phyloP scores from a whole-genome alignment of 2,329 filamentous ascomycete species.

The Cryphonectria radicalis region DNA sequence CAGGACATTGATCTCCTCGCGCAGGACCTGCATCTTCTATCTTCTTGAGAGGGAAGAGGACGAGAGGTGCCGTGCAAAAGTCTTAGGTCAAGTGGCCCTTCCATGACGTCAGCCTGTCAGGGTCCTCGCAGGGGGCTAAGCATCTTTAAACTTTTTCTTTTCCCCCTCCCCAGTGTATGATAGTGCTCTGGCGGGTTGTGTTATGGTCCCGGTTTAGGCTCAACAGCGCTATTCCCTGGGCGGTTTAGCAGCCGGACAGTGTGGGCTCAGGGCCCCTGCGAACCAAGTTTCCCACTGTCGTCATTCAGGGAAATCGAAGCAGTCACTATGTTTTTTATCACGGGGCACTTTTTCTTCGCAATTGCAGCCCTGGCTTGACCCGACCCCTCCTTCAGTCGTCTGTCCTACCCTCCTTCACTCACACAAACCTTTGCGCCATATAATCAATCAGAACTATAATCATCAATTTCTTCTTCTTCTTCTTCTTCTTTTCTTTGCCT shows the following conservation, averaged over 20 bases:
- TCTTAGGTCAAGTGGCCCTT: not conserved
- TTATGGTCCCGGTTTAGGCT: not conserved
- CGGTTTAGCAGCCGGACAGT: constrained; percentile 3
- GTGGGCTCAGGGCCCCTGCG: not conserved
- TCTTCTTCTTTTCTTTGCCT: not conserved
- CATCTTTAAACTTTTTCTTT: not conserved
- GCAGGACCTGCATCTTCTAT: no score
- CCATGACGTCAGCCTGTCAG: constrained; percentile 10
- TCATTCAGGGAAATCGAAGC: not conserved
- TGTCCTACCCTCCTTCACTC: not conserved
- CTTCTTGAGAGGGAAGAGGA: no score
- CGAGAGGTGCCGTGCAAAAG: no score
- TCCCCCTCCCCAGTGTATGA: no score
- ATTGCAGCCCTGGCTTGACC: not conserved
- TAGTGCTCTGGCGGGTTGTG: no score
- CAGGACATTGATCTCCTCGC: not conserved
- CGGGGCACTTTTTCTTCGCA: not conserved
- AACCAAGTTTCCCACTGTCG: constrained; percentile 2
- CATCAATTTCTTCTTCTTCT: not conserved
- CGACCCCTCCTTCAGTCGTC: not conserved
- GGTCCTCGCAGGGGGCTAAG: not conserved
- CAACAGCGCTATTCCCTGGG: not conserved
- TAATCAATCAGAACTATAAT: not conserved
- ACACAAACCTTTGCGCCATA: not conserved
- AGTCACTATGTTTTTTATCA: not conserved